Conservation (phyloP, 1,284 basidiomycete species). For the Pseudozyma flocculosa region DNA sequence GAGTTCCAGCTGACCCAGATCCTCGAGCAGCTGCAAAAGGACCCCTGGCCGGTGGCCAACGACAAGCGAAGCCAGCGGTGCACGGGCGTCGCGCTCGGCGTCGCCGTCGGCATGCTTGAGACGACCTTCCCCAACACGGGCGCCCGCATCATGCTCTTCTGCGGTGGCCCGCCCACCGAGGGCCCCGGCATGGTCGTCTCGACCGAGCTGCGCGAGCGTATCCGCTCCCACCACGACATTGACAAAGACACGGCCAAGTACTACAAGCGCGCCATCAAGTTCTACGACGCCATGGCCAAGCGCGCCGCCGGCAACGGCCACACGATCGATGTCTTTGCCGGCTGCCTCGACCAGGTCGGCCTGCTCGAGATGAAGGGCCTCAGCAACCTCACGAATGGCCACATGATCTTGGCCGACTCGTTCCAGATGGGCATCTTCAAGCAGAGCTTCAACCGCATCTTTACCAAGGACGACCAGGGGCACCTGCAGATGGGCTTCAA, state of each 20-base stretch:
- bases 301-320: constrained; percentile 93
- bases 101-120: constrained; percentile 93
- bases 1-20: constrained; percentile 96
- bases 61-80: constrained; percentile 94
- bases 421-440: constrained; percentile 99
- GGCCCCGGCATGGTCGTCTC: constrained; percentile 95
- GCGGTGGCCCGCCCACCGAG: constrained; percentile 94
- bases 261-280: constrained; percentile 96
- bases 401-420: constrained; percentile 93
- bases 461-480: constrained; percentile 91
- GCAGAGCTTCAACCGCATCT: constrained; percentile 90
- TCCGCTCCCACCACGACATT: constrained; percentile 98
- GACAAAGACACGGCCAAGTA: constrained; percentile 96
- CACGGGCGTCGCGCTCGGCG: constrained; percentile 89
- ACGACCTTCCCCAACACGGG: constrained; percentile 95
- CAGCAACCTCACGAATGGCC: constrained; percentile 92
- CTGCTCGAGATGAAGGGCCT: constrained; percentile 96
- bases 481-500: constrained; percentile 97
- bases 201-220: constrained; percentile 94
- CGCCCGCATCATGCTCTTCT: constrained; percentile 91
- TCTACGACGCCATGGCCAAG: constrained; percentile 93
- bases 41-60: constrained; percentile 96
- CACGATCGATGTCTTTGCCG: constrained; percentile 91
- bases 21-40: constrained; percentile 81
- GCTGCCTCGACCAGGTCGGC: constrained; percentile 97